phyloP scores from a whole-genome alignment of 768 basidiomycete species.

The Rhizopogon roseolus region DNA sequence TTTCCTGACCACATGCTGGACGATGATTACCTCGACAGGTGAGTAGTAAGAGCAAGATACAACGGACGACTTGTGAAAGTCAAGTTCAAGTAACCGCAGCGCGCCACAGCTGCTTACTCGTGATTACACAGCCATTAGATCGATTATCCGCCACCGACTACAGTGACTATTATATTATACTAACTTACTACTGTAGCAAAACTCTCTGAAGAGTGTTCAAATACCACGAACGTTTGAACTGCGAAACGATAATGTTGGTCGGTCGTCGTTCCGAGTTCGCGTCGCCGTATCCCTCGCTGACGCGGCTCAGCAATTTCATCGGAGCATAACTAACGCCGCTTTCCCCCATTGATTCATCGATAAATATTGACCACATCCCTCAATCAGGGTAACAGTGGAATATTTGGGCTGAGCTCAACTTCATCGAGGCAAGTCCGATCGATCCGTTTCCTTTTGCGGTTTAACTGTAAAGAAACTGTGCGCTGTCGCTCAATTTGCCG shows the following conservation, averaged over 20 bases:
- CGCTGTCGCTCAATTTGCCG: neutral
- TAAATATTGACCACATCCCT: neutral
- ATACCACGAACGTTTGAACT: no score
- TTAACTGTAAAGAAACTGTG: neutral
- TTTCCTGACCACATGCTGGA: conserved; percentile 7
- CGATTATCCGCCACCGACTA: no score
- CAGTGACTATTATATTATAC: no score
- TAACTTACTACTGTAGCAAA: no score
- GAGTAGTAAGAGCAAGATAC: neutral
- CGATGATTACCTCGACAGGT: neutral
- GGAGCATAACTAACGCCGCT: neutral
- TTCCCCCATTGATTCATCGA: neutral
- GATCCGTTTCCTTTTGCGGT: neutral
- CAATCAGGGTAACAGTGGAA: no score
- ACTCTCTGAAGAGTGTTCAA: no score
- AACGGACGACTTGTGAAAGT: neutral
- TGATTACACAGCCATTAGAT: no score
- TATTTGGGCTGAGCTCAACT: neutral
- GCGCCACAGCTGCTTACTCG: neutral
- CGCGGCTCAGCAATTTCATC: no score
- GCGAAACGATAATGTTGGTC: no score
- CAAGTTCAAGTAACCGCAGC: neutral
- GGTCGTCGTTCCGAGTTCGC: no score
- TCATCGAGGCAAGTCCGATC: neutral
- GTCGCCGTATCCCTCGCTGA: no score